A percentile compares a stretch with the other conserved stretches of the same genome.
Conservation (phyloP, 2,329 filamentous ascomycete species). For the Aspergillus sclerotialis region DNA sequence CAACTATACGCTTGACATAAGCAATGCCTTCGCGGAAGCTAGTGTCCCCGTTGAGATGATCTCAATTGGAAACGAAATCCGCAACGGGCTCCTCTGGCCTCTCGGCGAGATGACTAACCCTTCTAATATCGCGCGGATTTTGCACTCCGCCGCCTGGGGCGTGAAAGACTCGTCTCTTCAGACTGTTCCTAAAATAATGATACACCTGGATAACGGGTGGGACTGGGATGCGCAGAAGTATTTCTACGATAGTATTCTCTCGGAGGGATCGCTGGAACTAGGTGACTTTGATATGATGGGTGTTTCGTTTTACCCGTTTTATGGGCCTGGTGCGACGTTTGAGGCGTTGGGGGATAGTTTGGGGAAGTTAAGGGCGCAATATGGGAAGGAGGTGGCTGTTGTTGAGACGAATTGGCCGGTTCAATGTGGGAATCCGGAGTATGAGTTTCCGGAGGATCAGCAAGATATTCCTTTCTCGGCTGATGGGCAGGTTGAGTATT, state of each 20-base stretch:
- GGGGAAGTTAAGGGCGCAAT: slow-evolving; percentile 53
- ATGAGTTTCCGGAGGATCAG: slow-evolving; percentile 55
- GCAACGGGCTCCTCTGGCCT: slow-evolving; percentile 59
- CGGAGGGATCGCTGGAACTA: slow-evolving; percentile 41
- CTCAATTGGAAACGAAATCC: slow-evolving; percentile 69
- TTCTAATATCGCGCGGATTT: slow-evolving; percentile 55
- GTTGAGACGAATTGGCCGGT: slow-evolving; percentile 66
- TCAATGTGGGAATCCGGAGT: slow-evolving; percentile 52
- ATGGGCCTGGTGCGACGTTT: slow-evolving; percentile 53
- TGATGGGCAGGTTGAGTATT: slow-evolving; percentile 56
- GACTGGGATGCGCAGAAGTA: slow-evolving; percentile 59
- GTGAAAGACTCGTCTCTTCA: slow-evolving; percentile 56
- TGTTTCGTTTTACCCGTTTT: slow-evolving; percentile 69
- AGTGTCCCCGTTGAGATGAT: slow-evolving; percentile 55
- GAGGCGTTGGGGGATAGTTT: slow-evolving; percentile 50
- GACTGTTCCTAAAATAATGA: slow-evolving; percentile 61
- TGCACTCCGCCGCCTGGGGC: slow-evolving; percentile 58
- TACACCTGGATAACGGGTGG: slow-evolving; percentile 72
- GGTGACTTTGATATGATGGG: slow-evolving; percentile 65
- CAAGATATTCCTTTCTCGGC: slow-evolving; percentile 55
- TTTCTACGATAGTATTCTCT: slow-evolving; percentile 56
- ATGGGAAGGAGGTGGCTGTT: slow-evolving; percentile 61
- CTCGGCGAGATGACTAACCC: slow-evolving; percentile 50
- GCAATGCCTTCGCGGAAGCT: slow-evolving; percentile 53
- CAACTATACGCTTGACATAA: slow-evolving; percentile 59